Evolutionary conservation across 2,329 filamentous ascomycete species (phyloP).

Genomic region (Colletotrichum abscissum): DNA sequence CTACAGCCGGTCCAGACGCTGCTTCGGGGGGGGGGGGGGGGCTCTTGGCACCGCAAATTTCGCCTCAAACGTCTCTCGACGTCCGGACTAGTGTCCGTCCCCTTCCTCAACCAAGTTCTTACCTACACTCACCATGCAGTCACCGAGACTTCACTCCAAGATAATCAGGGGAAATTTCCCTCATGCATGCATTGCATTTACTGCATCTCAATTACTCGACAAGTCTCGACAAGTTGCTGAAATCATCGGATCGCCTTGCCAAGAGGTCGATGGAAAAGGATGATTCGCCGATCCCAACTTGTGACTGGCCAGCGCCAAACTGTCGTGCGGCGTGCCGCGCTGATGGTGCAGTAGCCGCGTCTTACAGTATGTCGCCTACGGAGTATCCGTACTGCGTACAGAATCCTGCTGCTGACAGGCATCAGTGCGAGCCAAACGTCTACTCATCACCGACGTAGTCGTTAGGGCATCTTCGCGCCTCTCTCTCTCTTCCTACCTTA

Average conservation of each 20-base stretch:
- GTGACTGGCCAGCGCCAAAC: constrained; percentile 9
- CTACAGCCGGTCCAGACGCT: not conserved
- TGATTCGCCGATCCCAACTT: not conserved
- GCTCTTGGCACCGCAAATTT: constrained; percentile 17
- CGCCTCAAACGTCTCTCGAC: not conserved
- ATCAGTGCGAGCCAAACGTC: not conserved
- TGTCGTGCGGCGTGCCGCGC: constrained; percentile 17
- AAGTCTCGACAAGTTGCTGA: not conserved
- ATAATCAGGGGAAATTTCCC: not conserved
- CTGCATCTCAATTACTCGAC: constrained; percentile 14
- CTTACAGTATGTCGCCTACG: not conserved
- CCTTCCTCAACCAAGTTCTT: not conserved
- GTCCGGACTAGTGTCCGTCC: not conserved
- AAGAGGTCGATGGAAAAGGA: constrained; percentile 1
- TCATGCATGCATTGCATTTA: not conserved
- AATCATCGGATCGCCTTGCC: constrained; percentile 4
- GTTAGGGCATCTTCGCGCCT: not conserved
- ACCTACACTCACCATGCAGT: constrained; percentile 8
- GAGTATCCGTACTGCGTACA: not conserved
- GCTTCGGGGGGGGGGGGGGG: not conserved
- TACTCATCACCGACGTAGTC: not conserved
- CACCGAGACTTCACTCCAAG: not conserved
- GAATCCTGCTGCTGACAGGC: not conserved
- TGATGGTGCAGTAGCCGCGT: constrained; percentile 16
- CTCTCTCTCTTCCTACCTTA: not conserved